Conservation (phyloP, 108 stramenopile species). For the Cyclotella kingstonii region DNA sequence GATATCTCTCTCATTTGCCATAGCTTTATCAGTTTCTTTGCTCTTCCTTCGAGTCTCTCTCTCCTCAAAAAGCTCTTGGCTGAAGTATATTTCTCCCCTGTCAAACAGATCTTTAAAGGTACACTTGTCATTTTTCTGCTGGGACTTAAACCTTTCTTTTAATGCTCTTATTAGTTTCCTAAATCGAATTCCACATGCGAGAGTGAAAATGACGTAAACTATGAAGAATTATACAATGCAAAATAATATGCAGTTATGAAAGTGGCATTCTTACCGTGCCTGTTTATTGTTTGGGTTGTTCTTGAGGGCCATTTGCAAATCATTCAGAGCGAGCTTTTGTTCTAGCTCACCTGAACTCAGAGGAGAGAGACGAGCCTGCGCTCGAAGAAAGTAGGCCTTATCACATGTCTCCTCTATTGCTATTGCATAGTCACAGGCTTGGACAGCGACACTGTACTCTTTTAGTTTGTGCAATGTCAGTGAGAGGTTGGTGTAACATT, state of each 20-base stretch:
- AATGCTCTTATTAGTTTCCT: slow-evolving; percentile 5
- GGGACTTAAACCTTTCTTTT: slow-evolving; percentile 5
- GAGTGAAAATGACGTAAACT: not conserved
- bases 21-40: not conserved
- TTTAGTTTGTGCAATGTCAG: slow-evolving; percentile 18
- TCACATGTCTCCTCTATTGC: slow-evolving; percentile 21
- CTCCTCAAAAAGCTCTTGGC: slow-evolving; percentile 18
- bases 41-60: slow-evolving; percentile 5
- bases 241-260: not conserved
- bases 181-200: not conserved
- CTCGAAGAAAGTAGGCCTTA: slow-evolving; percentile 39
- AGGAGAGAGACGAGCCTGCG: slow-evolving; percentile 33
- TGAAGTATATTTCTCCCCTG: slow-evolving; percentile 37
- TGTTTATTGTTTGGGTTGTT: slow-evolving; percentile 24
- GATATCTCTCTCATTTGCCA: slow-evolving; percentile 15
- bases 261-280: not conserved
- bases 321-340: slow-evolving; percentile 29
- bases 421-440: slow-evolving; percentile 45
- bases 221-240: not conserved
- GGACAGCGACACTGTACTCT: slow-evolving; percentile 21
- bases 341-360: slow-evolving; percentile 34
- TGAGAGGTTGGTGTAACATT: slow-evolving; percentile 48
- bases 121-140: slow-evolving; percentile 27
- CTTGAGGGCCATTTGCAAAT: slow-evolving; percentile 30
- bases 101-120: slow-evolving; percentile 40